Percentiles rank a stretch among this genome's conserved stretches.
These are phyloP conservation scores for Monosporascus sp. DNA, from an alignment of 2,329 filamentous ascomycete species.

Conservation along the genomic window DNA sequence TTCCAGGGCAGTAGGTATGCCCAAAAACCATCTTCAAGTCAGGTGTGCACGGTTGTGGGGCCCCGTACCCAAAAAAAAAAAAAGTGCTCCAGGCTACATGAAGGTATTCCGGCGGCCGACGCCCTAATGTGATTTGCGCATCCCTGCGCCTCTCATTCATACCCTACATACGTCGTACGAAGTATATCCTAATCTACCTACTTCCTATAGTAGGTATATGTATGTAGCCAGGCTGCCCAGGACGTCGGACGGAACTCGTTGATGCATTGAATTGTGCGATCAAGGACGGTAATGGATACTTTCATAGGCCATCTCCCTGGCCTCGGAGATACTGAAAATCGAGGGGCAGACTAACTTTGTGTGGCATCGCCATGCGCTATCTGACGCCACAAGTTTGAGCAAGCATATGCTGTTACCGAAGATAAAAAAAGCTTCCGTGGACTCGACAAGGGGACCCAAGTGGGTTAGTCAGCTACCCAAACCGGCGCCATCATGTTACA, in stretches of 20 bases:
- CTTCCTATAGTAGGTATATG: too few relatives aligned
- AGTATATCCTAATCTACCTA: too few relatives aligned
- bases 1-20: not conserved
- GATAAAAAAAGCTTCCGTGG: constrained; percentile 2
- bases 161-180: too few relatives aligned
- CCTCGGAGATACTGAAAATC: not conserved
- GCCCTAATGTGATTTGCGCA: too few relatives aligned
- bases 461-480: constrained; percentile 11
- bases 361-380: constrained; percentile 1
- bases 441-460: not conserved
- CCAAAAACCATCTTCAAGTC: not conserved
- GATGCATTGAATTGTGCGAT: not conserved
- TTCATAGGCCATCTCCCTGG: not conserved
- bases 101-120: too few relatives aligned
- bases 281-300: not conserved
- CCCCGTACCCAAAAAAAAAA: not conserved
- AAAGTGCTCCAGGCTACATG: too few relatives aligned
- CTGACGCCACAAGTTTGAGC: constrained; percentile 16
- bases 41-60: not conserved
- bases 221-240: too few relatives aligned
- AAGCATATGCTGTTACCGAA: constrained; percentile 2
- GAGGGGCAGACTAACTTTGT: not conserved
- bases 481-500: constrained; percentile 23
- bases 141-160: too few relatives aligned
- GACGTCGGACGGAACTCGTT: too few relatives aligned